Conservation (phyloP, 1,139 yeast species). For the Kluyveromyces marxianus region DNA sequence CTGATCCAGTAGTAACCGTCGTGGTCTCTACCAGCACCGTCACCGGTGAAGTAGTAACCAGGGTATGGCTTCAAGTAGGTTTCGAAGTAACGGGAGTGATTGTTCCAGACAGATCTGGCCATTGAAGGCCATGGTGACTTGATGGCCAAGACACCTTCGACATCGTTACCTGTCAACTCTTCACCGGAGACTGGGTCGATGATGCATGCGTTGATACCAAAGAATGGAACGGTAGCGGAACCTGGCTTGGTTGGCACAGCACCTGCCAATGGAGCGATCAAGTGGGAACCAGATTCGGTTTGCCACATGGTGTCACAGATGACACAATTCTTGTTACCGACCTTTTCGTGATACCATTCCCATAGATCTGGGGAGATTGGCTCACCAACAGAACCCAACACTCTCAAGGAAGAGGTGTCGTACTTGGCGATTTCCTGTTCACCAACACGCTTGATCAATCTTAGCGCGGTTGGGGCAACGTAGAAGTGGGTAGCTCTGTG, state of each 20-base stretch:
- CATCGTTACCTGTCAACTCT: conserved; percentile 81
- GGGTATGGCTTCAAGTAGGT: conserved; percentile 95
- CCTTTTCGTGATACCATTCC: conserved; percentile 95
- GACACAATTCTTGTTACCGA: conserved; percentile 81
- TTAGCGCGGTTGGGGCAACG: conserved; percentile 96
- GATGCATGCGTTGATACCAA: conserved; percentile 84
- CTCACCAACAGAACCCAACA: conserved; percentile 97
- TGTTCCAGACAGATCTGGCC: conserved; percentile 94
- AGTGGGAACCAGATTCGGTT: conserved; percentile 95
- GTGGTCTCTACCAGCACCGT: conserved; percentile 96
- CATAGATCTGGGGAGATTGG: conserved; percentile 97
- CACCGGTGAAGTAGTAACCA: conserved; percentile 96
- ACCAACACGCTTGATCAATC: conserved; percentile 92
- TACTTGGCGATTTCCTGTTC: conserved; percentile 75
- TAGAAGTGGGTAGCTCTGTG: conserved; percentile 94
- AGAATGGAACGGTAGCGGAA: conserved; percentile 92
- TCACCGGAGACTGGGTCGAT: conserved; percentile 88
- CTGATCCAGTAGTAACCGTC: conserved; percentile 98
- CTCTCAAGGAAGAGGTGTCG: conserved; percentile 84
- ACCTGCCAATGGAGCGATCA: conserved; percentile 94
- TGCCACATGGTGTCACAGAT: conserved; percentile 98
- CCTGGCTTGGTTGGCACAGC: conserved; percentile 95
- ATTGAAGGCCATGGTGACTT: conserved; percentile 94
- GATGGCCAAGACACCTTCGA: conserved; percentile 92
- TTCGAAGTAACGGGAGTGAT: conserved; percentile 84